Evolutionary conservation across 2,329 filamentous ascomycete genomes (phyloP), one percentile per base, ranked within the genome.

Genomic region (Chrysoporthe austroafricana): DNA sequence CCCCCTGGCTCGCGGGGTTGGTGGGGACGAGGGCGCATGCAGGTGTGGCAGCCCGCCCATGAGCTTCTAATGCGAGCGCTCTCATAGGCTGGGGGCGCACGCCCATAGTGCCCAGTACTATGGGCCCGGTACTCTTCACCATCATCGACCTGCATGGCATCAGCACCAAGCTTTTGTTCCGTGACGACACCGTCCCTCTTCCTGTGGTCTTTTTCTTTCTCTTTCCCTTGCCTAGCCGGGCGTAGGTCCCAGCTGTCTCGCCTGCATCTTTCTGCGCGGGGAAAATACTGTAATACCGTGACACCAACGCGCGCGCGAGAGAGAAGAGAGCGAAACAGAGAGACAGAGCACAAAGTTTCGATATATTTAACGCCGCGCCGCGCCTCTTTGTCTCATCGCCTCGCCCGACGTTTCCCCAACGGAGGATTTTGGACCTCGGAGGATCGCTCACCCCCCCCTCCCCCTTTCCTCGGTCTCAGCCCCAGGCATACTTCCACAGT

Each of bases 81-180:
- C 63, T 62, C 62, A 68, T 68, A 68, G 66, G 66, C 66, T 39
- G 36, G 39, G 54, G 44, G 8, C 9, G 58, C 9, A 18, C 26
- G 26, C 26, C 26, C 26, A 26, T 26, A 26, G 1, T 26, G 26
- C 26, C 26, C 26, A 26, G 26, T 26, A 26, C 26, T 26, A 26
- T 26, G 26, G 26, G 2, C 26, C 16, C 21, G 59, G 42, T 68
- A 58, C 57, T 59, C 66, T 68, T 68, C 66, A 68, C 66, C 50
- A 68, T 68, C 50, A 58, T 68, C 44, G 62, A 62, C 39, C 64
- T 62, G 58, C 48, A 62, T 58, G 34, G 48, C 66, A 56, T 62
- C 67, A 70, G 66, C 69, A 69, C 70, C 56, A 64, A 63, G 60
- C 68, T 69, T 67, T 69, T 66, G 71, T 52, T 42, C 69, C 67